Evolutionary conservation across 1,139 yeast species (phyloP).

Genomic region (Hemisphaericaspora xylofermentans): DNA sequence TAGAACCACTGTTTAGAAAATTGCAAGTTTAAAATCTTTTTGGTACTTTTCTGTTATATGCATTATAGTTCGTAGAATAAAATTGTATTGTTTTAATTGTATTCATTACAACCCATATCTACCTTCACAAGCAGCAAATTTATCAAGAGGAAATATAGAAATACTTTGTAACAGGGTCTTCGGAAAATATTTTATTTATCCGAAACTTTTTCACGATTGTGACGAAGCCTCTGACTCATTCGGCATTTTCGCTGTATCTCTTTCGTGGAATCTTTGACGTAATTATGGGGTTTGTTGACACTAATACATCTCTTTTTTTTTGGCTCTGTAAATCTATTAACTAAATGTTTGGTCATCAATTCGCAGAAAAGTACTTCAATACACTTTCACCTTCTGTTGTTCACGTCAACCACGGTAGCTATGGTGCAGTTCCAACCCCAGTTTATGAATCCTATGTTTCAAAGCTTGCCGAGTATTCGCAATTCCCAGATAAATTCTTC

Average conservation of each 20-base stretch:
- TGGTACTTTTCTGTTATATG: no score
- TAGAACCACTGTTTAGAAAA: conserved; percentile 1
- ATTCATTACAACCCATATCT: no score
- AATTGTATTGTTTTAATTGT: no score
- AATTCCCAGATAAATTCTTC: conserved; percentile 42
- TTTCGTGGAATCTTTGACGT: no score
- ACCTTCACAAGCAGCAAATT: no score
- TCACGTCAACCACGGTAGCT: conserved; percentile 49
- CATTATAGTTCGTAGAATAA: no score
- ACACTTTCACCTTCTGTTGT: conserved; percentile 15
- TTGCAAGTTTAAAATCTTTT: background rate
- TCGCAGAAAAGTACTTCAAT: conserved; percentile 14
- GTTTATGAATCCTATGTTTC: conserved; percentile 27
- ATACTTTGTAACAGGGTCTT: no score
- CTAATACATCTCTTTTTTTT: background rate
- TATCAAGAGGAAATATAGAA: no score
- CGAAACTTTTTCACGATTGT: no score
- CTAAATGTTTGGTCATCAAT: background rate
- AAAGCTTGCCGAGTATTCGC: conserved; percentile 24
- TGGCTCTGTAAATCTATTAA: background rate
- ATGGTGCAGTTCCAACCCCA: conserved; percentile 44
- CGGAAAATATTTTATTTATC: background rate
- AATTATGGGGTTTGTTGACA: no score
- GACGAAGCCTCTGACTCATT: no score
- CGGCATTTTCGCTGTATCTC: no score